Conservation (phyloP, 257 asterid species). For the Capsicum pubescens region DNA sequence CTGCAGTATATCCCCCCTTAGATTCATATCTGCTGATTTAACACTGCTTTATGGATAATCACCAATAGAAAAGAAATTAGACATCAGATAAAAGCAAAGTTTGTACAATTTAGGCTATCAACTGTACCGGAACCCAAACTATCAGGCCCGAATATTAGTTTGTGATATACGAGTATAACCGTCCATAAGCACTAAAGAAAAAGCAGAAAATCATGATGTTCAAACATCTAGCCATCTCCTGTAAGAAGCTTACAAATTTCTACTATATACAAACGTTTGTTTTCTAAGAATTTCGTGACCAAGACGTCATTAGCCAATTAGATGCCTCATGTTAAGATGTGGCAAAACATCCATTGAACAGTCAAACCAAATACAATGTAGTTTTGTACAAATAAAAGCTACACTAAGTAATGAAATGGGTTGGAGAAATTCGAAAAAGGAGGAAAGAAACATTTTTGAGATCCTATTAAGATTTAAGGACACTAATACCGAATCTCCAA, state of each 20-base stretch:
- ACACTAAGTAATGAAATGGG: background rate
- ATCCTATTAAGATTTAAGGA: background rate
- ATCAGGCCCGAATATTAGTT: background rate
- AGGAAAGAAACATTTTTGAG: background rate
- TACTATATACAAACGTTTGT: background rate
- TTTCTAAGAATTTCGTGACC: background rate
- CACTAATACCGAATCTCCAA: background rate
- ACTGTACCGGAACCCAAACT: background rate
- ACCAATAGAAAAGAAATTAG: background rate
- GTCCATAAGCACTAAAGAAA: background rate
- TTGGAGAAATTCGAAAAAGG: background rate
- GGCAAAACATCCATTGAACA: background rate
- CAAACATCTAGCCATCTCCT: background rate
- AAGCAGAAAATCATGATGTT: too few species aligned
- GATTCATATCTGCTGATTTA: constrained; percentile 56
- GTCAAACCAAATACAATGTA: background rate
- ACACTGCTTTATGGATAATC: background rate
- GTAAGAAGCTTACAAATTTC: background rate
- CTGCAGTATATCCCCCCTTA: constrained; percentile 69
- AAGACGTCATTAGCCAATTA: background rate
- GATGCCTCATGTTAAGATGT: background rate
- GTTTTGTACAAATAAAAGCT: background rate
- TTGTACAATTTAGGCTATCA: background rate
- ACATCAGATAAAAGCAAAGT: background rate
- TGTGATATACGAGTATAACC: background rate